These are phyloP conservation scores for Sordariomycetes sp. DNA, from an alignment of 2,329 filamentous ascomycete species.

Conservation along the genomic window DNA sequence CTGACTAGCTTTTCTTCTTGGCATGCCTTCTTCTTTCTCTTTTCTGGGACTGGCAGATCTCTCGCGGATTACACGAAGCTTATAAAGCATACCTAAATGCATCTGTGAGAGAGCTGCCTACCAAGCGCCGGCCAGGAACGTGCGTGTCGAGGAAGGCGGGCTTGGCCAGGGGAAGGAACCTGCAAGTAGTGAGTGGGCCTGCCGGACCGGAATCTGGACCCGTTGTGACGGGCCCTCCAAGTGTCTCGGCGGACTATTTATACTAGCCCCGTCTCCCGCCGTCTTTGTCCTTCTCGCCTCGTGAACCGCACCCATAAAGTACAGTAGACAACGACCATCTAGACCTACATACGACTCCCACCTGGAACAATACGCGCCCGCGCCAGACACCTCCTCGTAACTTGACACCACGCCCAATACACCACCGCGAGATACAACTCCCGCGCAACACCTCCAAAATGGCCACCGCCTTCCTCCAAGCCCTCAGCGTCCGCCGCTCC, in stretches of 20 bases:
- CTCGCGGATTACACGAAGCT: not conserved
- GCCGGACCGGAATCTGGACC: not conserved
- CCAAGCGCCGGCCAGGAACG: not conserved
- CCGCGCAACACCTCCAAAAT: constrained; percentile 24
- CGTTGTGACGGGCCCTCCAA: not conserved
- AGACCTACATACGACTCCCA: not conserved
- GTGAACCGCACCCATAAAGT: not conserved
- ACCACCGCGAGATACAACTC: constrained; percentile 9
- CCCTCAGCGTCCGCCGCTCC: constrained; percentile 57
- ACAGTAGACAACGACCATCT: not conserved
- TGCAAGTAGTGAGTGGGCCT: not conserved
- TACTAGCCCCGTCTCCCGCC: not conserved
- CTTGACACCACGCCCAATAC: constrained; percentile 2
- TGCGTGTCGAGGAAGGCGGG: not conserved
- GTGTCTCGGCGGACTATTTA: not conserved
- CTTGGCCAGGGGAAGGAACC: not conserved
- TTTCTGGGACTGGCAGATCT: not conserved
- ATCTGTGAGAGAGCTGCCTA: not conserved
- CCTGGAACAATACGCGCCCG: too few species aligned
- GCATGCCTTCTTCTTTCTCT: not conserved
- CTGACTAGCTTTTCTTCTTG: not conserved
- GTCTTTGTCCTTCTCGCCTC: not conserved
- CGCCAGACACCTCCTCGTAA: too few species aligned
- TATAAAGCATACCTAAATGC: not conserved
- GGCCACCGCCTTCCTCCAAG: constrained; percentile 45